Evolutionary conservation across 2,329 filamentous ascomycete species (phyloP).

Genomic region (Fusarium subtropicale): DNA sequence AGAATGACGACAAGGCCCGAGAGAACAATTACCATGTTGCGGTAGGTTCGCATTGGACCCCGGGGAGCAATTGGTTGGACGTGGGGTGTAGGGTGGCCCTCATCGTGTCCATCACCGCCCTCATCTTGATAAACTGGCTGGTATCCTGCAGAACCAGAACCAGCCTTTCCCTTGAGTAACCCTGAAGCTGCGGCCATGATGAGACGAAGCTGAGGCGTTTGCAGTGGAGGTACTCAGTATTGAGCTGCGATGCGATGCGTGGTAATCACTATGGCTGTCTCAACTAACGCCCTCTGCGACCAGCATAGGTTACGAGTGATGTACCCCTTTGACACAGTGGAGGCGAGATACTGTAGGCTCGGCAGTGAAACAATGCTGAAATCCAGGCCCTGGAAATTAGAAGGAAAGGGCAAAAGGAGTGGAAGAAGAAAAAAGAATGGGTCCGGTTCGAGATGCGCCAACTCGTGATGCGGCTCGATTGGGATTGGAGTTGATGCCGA

Average conservation of each 20-base stretch:
- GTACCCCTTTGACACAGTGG: conserved; percentile 30
- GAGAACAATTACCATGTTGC: conserved; percentile 49
- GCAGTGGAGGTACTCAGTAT: background rate
- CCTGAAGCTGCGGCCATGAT: conserved; percentile 37
- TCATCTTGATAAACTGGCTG: conserved; percentile 53
- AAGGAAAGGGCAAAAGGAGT: conserved; percentile 1
- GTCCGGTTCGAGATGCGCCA: conserved; percentile 11
- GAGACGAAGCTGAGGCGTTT: conserved; percentile 1
- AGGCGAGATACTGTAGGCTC: background rate
- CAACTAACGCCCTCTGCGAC: conserved; percentile 13
- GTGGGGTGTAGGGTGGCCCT: conserved; percentile 30
- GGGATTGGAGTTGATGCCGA: background rate
- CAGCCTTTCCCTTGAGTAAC: conserved; percentile 20
- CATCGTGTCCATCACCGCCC: conserved; percentile 38
- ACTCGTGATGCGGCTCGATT: conserved; percentile 10
- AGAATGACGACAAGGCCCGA: conserved; percentile 53
- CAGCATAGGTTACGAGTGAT: conserved; percentile 14
- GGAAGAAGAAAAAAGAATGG: conserved; percentile 1
- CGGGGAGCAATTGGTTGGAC: conserved; percentile 32
- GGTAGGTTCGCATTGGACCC: conserved; percentile 46
- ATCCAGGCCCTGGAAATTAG: background rate
- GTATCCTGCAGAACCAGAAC: conserved; percentile 47
- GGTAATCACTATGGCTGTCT: conserved; percentile 9
- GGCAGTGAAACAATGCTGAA: conserved; percentile 19
- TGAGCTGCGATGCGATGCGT: background rate